These are phyloP conservation scores for Diaporthe destruens DNA, from an alignment of 2,329 filamentous ascomycete species.

Conservation along the genomic window DNA sequence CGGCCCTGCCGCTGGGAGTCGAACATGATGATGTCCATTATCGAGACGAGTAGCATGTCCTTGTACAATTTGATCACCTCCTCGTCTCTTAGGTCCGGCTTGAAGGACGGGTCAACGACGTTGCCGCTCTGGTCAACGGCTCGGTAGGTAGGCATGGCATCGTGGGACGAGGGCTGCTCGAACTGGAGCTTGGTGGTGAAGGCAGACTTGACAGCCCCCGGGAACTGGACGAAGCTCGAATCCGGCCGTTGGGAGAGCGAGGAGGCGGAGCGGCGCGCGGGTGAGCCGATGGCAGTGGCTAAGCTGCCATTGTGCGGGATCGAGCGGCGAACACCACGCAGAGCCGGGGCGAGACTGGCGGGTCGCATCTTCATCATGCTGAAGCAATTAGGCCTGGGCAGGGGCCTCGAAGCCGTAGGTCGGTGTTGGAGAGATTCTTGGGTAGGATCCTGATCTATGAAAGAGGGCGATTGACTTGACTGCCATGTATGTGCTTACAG, in stretches of 20 bases:
- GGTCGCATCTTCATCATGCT: constrained; percentile 41
- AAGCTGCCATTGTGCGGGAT: constrained; percentile 27
- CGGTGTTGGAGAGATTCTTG: not conserved
- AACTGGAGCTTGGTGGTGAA: constrained; percentile 88
- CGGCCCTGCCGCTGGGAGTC: constrained; percentile 96
- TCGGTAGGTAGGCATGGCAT: constrained; percentile 90
- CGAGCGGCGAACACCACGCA: constrained; percentile 41
- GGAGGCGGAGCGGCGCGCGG: constrained; percentile 55
- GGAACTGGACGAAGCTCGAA: constrained; percentile 77
- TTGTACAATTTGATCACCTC: constrained; percentile 71
- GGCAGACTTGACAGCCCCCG: constrained; percentile 93
- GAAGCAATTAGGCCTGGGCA: not conserved
- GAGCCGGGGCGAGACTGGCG: constrained; percentile 35
- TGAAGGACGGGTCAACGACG: constrained; percentile 80
- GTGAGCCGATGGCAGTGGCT: constrained; percentile 41
- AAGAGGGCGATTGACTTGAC: constrained; percentile 1
- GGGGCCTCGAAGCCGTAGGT: not conserved
- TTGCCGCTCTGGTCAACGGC: constrained; percentile 90
- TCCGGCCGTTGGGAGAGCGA: constrained; percentile 69
- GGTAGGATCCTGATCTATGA: not conserved
- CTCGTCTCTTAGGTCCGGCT: constrained; percentile 76
- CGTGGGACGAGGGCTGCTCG: constrained; percentile 76
- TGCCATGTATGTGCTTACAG: not conserved
- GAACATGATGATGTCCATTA: constrained; percentile 99
- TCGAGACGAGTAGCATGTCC: constrained; percentile 76